Evolutionary conservation across 805 yeast genomes (phyloP).

Genomic region (Suhomyces kilbournensis): DNA sequence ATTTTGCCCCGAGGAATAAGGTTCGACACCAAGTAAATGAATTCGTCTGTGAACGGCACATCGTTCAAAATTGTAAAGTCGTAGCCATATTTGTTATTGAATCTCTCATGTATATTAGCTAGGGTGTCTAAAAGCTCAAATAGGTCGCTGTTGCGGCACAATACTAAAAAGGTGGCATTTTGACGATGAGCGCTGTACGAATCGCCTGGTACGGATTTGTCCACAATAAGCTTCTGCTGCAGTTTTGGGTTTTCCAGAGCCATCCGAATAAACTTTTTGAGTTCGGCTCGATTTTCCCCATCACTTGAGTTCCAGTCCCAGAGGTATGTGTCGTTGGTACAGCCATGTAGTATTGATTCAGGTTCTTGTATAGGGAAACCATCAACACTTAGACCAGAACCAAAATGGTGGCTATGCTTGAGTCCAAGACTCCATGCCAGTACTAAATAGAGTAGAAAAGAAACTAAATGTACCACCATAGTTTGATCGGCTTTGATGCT

Average conservation of each 20-base stretch:
- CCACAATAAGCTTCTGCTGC: slow-evolving; percentile 1
- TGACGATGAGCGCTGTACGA: slow-evolving; percentile 24
- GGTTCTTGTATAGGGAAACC: neutral
- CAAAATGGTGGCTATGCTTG: neutral
- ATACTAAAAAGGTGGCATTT: slow-evolving; percentile 65
- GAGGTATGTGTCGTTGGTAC: neutral
- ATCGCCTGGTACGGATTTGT: slow-evolving; percentile 3
- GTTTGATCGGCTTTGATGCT: neutral
- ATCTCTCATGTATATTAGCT: slow-evolving; percentile 80
- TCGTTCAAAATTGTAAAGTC: slow-evolving; percentile 83
- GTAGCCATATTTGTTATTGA: slow-evolving; percentile 68
- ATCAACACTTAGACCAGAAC: neutral
- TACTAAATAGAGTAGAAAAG: neutral
- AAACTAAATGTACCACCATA: neutral
- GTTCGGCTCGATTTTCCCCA: neutral
- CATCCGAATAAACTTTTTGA: neutral
- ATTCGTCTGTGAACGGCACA: slow-evolving; percentile 54
- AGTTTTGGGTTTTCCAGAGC: neutral
- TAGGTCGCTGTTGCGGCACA: slow-evolving; percentile 68
- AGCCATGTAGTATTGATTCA: neutral
- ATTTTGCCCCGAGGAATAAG: slow-evolving; percentile 75
- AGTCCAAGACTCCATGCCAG: neutral
- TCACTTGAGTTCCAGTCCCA: neutral
- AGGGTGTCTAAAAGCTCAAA: slow-evolving; percentile 57
- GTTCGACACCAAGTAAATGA: slow-evolving; percentile 61